phyloP scores from a whole-genome alignment of 352 stramenopile species.

The Pythium sukuiense region DNA sequence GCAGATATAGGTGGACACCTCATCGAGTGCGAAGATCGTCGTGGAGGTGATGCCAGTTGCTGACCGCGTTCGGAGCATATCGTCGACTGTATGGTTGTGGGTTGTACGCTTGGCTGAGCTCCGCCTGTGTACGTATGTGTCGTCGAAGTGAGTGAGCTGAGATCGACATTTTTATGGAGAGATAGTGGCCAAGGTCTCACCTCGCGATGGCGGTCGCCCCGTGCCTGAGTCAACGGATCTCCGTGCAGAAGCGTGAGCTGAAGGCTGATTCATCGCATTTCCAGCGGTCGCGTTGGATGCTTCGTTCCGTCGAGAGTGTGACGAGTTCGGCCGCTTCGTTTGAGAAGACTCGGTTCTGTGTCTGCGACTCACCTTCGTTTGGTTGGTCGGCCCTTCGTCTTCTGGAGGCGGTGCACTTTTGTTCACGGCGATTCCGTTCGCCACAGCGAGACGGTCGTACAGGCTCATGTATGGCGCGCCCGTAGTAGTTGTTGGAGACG shows the following conservation, averaged over 20 bases:
- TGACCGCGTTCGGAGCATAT: not conserved
- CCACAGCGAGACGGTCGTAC: slow-evolving; percentile 62
- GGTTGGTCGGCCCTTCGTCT: not conserved
- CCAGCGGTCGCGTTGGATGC: not conserved
- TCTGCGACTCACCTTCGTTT: not conserved
- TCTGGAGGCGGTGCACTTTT: not conserved
- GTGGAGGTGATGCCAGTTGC: not conserved
- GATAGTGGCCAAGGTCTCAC: not conserved
- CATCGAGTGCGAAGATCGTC: not conserved
- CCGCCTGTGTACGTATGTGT: not conserved
- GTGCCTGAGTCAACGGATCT: not conserved
- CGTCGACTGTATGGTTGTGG: not conserved
- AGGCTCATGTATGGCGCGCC: slow-evolving; percentile 55
- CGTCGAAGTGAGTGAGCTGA: no score
- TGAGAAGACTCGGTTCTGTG: not conserved
- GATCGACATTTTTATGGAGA: not conserved
- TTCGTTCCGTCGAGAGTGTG: slow-evolving; percentile 17
- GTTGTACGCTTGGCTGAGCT: not conserved
- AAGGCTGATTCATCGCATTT: slow-evolving; percentile 3
- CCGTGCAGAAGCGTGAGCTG: not conserved
- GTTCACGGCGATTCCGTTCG: slow-evolving; percentile 34
- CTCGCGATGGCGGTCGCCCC: not conserved
- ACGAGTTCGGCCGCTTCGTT: slow-evolving; percentile 8
- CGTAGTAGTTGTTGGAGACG: slow-evolving; percentile 8
- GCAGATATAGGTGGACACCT: not conserved